Conservation (phyloP, 2,329 filamentous ascomycete species). For the Arthrobotrys pseudoclavata region DNA sequence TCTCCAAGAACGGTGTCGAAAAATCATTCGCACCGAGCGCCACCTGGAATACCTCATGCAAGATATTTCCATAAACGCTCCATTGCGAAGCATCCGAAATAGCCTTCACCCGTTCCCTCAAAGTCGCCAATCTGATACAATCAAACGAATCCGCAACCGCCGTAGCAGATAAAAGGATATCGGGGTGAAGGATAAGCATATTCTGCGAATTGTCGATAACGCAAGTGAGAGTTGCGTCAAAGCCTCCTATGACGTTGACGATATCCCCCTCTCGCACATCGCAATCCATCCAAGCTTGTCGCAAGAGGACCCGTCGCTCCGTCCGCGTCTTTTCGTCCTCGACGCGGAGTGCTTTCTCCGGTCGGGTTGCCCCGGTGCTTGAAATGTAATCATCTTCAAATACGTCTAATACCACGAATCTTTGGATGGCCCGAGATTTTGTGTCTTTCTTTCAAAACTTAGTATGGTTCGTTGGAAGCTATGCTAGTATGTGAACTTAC, state of each 20-base stretch:
- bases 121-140: slow-evolving; percentile 88
- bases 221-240: slow-evolving; percentile 78
- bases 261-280: slow-evolving; percentile 80
- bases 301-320: slow-evolving; percentile 78
- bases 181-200: slow-evolving; percentile 91
- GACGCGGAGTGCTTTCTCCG: slow-evolving; percentile 80
- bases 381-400: slow-evolving; percentile 60
- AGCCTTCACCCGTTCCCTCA: slow-evolving; percentile 94
- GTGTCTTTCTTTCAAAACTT: slow-evolving; percentile 63
- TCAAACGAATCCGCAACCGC: slow-evolving; percentile 96
- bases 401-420: slow-evolving; percentile 62
- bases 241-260: slow-evolving; percentile 87
- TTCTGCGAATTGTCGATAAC: slow-evolving; percentile 84
- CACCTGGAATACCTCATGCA: slow-evolving; percentile 96
- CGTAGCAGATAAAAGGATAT: slow-evolving; percentile 94
- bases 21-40: slow-evolving; percentile 86
- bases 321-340: slow-evolving; percentile 80
- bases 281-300: slow-evolving; percentile 89
- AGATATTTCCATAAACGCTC: slow-evolving; percentile 90
- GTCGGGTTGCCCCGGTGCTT: slow-evolving; percentile 62
- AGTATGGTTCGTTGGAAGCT: slow-evolving; percentile 51
- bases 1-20: slow-evolving; percentile 77
- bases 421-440: slow-evolving; percentile 62
- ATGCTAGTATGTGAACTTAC: slow-evolving; percentile 49
- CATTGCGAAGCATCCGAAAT: slow-evolving; percentile 83